A percentile compares a stretch with the other conserved stretches of the same genome.
Conservation (phyloP, 2,329 filamentous ascomycete species). For the Trichoderma endophyticum region DNA sequence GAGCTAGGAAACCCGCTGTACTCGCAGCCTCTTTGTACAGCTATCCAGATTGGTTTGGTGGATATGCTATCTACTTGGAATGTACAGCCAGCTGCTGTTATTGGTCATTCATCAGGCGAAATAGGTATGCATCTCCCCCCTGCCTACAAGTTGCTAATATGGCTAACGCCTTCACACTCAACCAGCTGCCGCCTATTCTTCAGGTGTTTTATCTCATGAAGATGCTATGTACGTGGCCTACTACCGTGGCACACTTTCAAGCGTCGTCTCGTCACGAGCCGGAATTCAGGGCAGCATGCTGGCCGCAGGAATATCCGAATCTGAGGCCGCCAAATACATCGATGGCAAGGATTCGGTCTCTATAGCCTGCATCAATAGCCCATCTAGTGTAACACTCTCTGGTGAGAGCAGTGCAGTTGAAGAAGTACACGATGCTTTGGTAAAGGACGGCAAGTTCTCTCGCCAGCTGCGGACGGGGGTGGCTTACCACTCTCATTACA, state of each 20-base stretch:
- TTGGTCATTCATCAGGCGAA: neutral
- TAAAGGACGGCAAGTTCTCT: neutral
- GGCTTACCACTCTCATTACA: neutral
- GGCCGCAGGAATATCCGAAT: neutral
- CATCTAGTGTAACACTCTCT: neutral
- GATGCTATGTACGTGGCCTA: neutral
- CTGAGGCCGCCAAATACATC: neutral
- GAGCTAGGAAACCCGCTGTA: neutral
- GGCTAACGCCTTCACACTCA: neutral
- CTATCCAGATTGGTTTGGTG: neutral
- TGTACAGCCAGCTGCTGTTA: neutral
- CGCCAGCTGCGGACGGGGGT: neutral
- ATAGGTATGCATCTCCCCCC: neutral
- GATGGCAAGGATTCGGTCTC: neutral
- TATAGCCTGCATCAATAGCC: neutral
- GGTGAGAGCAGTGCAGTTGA: neutral
- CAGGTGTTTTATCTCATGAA: neutral
- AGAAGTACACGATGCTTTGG: neutral
- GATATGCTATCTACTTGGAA: neutral
- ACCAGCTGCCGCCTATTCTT: neutral
- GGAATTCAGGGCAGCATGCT: neutral
- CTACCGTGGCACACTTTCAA: neutral
- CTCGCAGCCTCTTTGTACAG: neutral
- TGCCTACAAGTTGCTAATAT: neutral
- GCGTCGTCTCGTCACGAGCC: neutral